Percentiles rank a stretch among this genome's conserved stretches.
These are phyloP conservation scores for Staphylotrichum tortipilum DNA, from an alignment of 495 filamentous ascomycete genomes.

Conservation along the genomic window DNA sequence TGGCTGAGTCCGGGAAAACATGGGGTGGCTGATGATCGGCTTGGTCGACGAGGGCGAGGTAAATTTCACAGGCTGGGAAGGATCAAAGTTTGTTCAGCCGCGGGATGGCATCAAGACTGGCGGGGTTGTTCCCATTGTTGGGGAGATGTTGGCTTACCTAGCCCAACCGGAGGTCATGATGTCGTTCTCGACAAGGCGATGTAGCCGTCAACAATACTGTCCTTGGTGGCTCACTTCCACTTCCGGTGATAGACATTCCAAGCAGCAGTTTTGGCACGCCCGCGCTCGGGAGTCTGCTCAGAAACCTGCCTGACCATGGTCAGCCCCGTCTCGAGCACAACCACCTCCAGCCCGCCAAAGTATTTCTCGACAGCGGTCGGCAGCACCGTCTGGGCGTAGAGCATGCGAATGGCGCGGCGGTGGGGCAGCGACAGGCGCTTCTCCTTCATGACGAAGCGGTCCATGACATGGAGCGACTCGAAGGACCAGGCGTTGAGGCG, in stretches of 20 bases:
- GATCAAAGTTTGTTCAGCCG: too few species aligned
- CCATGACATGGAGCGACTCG: conserved; percentile 18
- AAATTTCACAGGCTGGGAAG: too few species aligned
- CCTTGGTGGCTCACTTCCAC: conserved; percentile 8
- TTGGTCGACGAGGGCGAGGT: too few species aligned
- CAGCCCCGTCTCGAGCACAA: conserved; percentile 11
- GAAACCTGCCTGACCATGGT: conserved; percentile 9
- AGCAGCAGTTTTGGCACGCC: not conserved
- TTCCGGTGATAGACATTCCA: not conserved
- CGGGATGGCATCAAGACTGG: too few species aligned
- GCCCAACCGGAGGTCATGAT: too few species aligned
- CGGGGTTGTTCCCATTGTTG: too few species aligned
- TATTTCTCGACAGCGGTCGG: conserved; percentile 13
- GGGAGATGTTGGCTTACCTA: too few species aligned
- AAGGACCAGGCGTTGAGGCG: conserved; percentile 26
- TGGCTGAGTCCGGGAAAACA: too few species aligned
- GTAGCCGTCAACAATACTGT: too few species aligned
- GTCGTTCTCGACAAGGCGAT: too few species aligned
- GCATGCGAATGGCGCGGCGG: conserved; percentile 18
- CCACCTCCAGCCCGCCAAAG: conserved; percentile 17
- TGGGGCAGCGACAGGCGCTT: conserved; percentile 18
- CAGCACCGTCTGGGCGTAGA: conserved; percentile 14
- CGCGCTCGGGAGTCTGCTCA: conserved; percentile 2
- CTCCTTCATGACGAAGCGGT: conserved; percentile 23
- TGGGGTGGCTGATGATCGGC: too few species aligned